phyloP scores from a whole-genome alignment of 495 filamentous ascomycete species.

The Chaetomium cochliodes region DNA sequence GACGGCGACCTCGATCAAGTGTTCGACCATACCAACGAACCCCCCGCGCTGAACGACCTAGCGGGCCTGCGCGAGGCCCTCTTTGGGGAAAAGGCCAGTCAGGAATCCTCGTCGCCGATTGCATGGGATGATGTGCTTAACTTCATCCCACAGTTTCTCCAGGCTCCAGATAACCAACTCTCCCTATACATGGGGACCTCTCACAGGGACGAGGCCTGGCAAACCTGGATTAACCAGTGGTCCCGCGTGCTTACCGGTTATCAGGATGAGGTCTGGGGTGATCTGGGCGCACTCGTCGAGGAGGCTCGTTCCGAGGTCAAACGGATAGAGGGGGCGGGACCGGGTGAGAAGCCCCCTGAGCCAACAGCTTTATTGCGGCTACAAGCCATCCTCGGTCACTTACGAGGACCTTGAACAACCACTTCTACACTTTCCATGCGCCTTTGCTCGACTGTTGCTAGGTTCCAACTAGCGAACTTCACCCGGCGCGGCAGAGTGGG shows the following conservation, averaged over 20 bases:
- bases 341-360: conserved; percentile 30
- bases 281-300: conserved; percentile 59
- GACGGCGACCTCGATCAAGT: conserved; percentile 30
- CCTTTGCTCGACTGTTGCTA: too few species aligned
- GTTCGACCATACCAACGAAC: conserved; percentile 16
- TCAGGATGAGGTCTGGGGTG: conserved; percentile 78
- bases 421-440: background rate
- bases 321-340: conserved; percentile 27
- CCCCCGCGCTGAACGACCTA: conserved; percentile 28
- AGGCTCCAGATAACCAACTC: conserved; percentile 11
- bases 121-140: conserved; percentile 46
- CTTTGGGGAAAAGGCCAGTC: conserved; percentile 32
- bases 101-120: conserved; percentile 12
- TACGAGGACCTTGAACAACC: conserved; percentile 22
- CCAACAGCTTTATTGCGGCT: conserved; percentile 34
- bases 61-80: conserved; percentile 36
- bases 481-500: background rate
- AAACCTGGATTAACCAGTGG: conserved; percentile 57
- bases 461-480: background rate
- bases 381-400: conserved; percentile 37
- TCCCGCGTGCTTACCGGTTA: conserved; percentile 62
- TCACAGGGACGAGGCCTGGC: conserved; percentile 42
- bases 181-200: conserved; percentile 36
- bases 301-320: conserved; percentile 61
- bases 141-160: conserved; percentile 42